Conservation (phyloP, 176 grass and related monocot genomes). For the Pharus latifolius region DNA sequence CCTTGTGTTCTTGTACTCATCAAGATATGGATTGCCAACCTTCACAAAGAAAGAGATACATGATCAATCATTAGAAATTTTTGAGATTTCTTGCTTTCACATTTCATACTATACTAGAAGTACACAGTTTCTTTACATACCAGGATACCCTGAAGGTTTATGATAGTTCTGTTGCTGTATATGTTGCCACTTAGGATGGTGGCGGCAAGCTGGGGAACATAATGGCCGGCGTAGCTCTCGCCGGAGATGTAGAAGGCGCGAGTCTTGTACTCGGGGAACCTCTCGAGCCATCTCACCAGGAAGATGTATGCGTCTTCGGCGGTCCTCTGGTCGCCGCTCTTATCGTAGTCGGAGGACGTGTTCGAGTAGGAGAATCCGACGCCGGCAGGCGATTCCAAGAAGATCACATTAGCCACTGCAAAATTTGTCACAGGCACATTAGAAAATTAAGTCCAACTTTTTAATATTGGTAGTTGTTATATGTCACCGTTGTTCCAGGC, state of each 20-base stretch:
- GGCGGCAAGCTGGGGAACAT: conserved; percentile 19
- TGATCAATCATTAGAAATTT: too few relatives aligned
- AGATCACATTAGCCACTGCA: conserved; percentile 39
- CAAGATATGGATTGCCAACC: conserved; percentile 28
- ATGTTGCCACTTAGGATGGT: conserved; percentile 8
- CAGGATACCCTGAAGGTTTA: conserved; percentile 11
- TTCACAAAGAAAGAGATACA: not conserved
- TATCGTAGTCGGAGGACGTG: not conserved
- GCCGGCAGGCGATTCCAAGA: conserved; percentile 30
- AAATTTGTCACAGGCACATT: too few relatives aligned
- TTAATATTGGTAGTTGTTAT: not conserved
- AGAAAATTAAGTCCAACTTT: too few relatives aligned
- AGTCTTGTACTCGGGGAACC: conserved; percentile 24
- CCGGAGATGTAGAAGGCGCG: conserved; percentile 34
- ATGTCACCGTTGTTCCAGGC: conserved; percentile 34
- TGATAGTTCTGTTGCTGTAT: not conserved
- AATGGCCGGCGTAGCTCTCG: conserved; percentile 40
- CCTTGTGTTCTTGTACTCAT: conserved; percentile 3
- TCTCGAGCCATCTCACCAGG: conserved; percentile 30
- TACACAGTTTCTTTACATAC: not conserved
- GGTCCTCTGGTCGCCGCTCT: conserved; percentile 15
- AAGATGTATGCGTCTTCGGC: conserved; percentile 5
- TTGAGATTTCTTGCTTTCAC: not conserved
- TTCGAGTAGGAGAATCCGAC: conserved; percentile 44
- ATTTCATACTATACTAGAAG: not conserved